A percentile compares a stretch with the other conserved stretches of the same genome.
Conservation (phyloP, 2,329 filamentous ascomycete genomes). For the Onygenales sp. region DNA sequence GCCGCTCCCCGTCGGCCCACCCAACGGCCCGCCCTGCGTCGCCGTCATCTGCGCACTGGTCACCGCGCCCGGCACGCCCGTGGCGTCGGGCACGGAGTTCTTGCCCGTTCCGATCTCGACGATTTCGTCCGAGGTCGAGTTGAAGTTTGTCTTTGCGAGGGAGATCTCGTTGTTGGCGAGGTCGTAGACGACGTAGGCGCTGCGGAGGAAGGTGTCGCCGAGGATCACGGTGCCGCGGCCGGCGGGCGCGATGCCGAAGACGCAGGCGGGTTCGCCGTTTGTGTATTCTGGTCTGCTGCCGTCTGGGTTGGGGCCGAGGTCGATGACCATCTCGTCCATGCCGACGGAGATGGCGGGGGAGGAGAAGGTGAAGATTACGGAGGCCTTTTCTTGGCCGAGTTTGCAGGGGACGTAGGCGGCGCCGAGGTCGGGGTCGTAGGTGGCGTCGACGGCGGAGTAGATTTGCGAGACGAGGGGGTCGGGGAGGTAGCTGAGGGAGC, state of each 20-base stretch:
- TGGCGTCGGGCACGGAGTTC: slow-evolving; percentile 42
- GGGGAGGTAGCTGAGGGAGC: slow-evolving; percentile 58
- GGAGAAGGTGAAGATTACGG: slow-evolving; percentile 47
- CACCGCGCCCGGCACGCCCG: slow-evolving; percentile 17
- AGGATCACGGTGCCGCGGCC: slow-evolving; percentile 50
- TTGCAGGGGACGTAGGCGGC: slow-evolving; percentile 45
- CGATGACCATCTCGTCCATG: slow-evolving; percentile 53
- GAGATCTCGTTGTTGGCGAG: slow-evolving; percentile 62
- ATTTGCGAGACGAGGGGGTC: slow-evolving; percentile 41
- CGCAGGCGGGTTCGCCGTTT: slow-evolving; percentile 49
- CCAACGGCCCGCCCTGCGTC: slow-evolving; percentile 9
- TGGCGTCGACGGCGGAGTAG: slow-evolving; percentile 49
- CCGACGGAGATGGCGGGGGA: slow-evolving; percentile 43
- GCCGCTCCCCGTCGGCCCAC: slow-evolving; percentile 7
- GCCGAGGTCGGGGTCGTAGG: slow-evolving; percentile 44
- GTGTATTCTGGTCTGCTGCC: slow-evolving; percentile 43
- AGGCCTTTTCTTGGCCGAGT: slow-evolving; percentile 35
- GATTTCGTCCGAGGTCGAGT: slow-evolving; percentile 41
- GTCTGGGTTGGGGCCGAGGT: slow-evolving; percentile 38
- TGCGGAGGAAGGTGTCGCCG: slow-evolving; percentile 66
- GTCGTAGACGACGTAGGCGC: slow-evolving; percentile 68
- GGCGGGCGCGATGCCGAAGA: slow-evolving; percentile 58
- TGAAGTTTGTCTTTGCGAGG: slow-evolving; percentile 57
- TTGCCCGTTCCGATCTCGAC: slow-evolving; percentile 43
- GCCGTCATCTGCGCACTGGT: slow-evolving; percentile 10